Evolutionary conservation across 2,329 filamentous ascomycete species (phyloP), one percentile per base, ranked within the genome.

Genomic region (Hortaea sp.): DNA sequence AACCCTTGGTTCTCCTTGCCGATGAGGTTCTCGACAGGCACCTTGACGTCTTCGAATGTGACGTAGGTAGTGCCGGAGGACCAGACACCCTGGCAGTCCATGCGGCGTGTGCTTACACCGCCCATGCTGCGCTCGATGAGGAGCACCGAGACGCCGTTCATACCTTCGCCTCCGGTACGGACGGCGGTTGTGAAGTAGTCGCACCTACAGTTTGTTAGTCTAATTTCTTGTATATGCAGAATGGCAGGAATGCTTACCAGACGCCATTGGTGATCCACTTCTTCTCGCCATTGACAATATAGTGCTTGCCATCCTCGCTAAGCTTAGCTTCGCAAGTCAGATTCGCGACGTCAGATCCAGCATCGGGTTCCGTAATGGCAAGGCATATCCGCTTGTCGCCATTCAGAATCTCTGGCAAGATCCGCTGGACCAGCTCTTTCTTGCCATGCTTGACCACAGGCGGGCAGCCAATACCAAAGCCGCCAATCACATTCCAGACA

Each of bases 201-300:
- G 52, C 76, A 79, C 88, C 88, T 95, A 47, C 54, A 53, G 12
- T 45, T 44, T 41, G 52, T 57, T 12, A 51, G 51, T 38, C 29
- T 31, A 9, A n/a, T 6, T 32, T 4, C 41, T 20, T 12, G 5
- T 31, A 35, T 3, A 10, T 2, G 1, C 29, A 7, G 3, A 5
- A 6, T 10, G 4, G 3, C 6, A 31, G 5, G 7, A 28, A 4
- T 20, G 38, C 49, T 48, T 43, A 46, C 57, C 58, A 55, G 61
- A 95, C 80, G 62, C 92, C 92, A 70, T 98, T 98, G 61, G 90
- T 97, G 68, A 97, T 97, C 90, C 92, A 97, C 73, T 98, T 98
- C 84, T 98, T 97, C 79, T 95, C 90, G 46, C 92, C 92, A 63
- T 97, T 98, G 69, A 98, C 92, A 57, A 97, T 97, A 70, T 94